phyloP scores from a whole-genome alignment of 305 asterid species.

The Solanum chacoense region DNA sequence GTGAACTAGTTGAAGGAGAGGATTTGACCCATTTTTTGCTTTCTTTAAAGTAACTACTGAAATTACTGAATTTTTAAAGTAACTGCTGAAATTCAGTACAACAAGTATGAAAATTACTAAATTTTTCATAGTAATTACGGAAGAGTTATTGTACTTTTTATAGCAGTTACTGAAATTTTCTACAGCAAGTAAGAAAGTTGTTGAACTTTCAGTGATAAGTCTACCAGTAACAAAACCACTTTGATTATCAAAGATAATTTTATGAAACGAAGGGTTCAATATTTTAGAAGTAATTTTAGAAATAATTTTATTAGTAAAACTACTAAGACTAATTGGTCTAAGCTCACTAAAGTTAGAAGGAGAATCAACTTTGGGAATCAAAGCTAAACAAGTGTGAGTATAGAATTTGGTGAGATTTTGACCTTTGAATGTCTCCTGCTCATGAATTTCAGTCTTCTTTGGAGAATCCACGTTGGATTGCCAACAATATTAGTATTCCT shows the following conservation, averaged over 20 bases:
- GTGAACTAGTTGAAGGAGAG: too few species aligned
- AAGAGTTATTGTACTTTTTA: too few species aligned
- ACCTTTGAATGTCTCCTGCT: neutral
- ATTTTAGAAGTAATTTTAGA: neutral
- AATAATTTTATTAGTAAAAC: neutral
- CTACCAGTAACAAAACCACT: neutral
- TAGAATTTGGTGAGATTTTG: neutral
- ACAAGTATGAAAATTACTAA: too few species aligned
- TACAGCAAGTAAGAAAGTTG: too few species aligned
- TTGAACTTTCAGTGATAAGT: neutral
- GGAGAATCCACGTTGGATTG: neutral
- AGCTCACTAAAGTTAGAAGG: neutral
- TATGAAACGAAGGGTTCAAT: neutral
- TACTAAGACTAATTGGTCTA: neutral
- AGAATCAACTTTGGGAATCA: neutral
- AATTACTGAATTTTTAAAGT: too few species aligned
- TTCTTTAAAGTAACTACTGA: too few species aligned
- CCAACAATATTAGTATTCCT: neutral
- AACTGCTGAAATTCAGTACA: too few species aligned
- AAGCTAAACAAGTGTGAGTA: neutral
- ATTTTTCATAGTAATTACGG: too few species aligned
- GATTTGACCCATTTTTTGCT: too few species aligned
- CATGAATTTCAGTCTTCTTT: neutral
- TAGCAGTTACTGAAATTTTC: too few species aligned
- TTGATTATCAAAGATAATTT: neutral